Percentiles rank a stretch among this genome's conserved stretches.
These are phyloP conservation scores for Myotisia sp. DNA, from an alignment of 2,329 filamentous ascomycete genomes.

Conservation along the genomic window DNA sequence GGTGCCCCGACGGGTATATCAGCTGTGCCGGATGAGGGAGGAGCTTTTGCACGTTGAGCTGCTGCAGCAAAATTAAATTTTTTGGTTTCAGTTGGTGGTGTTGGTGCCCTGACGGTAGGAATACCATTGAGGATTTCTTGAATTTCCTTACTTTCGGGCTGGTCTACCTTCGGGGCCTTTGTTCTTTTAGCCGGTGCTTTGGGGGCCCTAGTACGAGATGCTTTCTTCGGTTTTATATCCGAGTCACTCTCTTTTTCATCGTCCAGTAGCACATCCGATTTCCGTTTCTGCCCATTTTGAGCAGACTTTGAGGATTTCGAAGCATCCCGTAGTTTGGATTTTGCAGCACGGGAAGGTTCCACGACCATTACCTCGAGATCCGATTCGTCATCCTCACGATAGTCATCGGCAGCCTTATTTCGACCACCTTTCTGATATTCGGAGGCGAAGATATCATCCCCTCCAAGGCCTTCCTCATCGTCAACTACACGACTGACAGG, in stretches of 20 bases:
- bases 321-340: slow-evolving; percentile 39
- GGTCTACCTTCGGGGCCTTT: slow-evolving; percentile 52
- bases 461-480: slow-evolving; percentile 52
- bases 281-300: slow-evolving; percentile 41
- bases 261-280: slow-evolving; percentile 41
- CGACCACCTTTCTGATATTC: slow-evolving; percentile 50
- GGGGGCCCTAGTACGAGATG: slow-evolving; percentile 1
- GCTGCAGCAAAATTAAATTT: slow-evolving; percentile 70
- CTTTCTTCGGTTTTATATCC: slow-evolving; percentile 46
- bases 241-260: slow-evolving; percentile 41
- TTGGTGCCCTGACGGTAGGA: slow-evolving; percentile 65
- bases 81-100: slow-evolving; percentile 55
- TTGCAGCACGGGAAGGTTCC: slow-evolving; percentile 43
- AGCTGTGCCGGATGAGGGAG: slow-evolving; percentile 48
- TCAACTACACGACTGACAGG: slow-evolving; percentile 37
- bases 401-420: slow-evolving; percentile 56
- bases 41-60: slow-evolving; percentile 42
- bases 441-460: slow-evolving; percentile 73
- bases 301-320: slow-evolving; percentile 32
- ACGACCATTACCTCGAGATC: slow-evolving; percentile 52
- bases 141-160: slow-evolving; percentile 54
- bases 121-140: slow-evolving; percentile 81
- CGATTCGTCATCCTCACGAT: slow-evolving; percentile 46
- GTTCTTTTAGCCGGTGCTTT: slow-evolving; percentile 30
- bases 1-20: slow-evolving; percentile 73